Evolutionary conservation across 768 basidiomycete species (phyloP), one percentile per base, ranked within the genome.

Genomic region (Russula vinacea): DNA sequence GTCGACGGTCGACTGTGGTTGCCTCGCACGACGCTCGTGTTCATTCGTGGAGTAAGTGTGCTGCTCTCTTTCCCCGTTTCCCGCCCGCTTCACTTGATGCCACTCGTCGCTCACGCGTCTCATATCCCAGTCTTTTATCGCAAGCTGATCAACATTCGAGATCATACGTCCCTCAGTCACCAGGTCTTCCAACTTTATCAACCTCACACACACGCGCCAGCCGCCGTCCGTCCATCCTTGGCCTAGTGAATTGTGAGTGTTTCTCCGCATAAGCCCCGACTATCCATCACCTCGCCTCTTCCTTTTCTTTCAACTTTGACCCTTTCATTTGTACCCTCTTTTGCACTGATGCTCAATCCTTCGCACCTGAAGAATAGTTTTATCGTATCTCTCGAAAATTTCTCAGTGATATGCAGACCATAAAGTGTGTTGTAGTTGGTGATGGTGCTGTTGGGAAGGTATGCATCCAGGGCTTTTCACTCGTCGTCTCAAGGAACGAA

Each of bases 381-480:
- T 54, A 29, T 62, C 42, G 55, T 66, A 56, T 56, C 55, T 58
- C 61, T 62, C 24, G 42, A 42, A 60, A 58, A 11, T 66, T 55
- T 67, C 54, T 58, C 29, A 60, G 35, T 37, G 24, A 63, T 60
- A 96, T 96, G 94, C 94, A 97, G 75, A 97, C 94, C 60, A 97
- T 96, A 76, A 96, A 97, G 79, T 95, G 94, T 77, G 94, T 96
- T 74, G 94, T 94, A 62, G 94, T 96, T 69, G 94, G 94, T 73
- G 94, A 96, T 81, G 94, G 94, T 88, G 94, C 94, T 71, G 94
- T 96, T 69, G 94, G 94, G 80, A 97, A 97, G 89, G 94, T 94
- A 73, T 70, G 89, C 78, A 67, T 67, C 40, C 16, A 33, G 37
- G 37, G 24, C 56, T 58, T 47, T 29, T 53, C 50, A 49, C 42